Percentiles rank a stretch among this genome's conserved stretches.
Evolutionary conservation across 2,329 filamentous ascomycete species (phyloP).

Genomic region (Colletotrichum magnum): DNA sequence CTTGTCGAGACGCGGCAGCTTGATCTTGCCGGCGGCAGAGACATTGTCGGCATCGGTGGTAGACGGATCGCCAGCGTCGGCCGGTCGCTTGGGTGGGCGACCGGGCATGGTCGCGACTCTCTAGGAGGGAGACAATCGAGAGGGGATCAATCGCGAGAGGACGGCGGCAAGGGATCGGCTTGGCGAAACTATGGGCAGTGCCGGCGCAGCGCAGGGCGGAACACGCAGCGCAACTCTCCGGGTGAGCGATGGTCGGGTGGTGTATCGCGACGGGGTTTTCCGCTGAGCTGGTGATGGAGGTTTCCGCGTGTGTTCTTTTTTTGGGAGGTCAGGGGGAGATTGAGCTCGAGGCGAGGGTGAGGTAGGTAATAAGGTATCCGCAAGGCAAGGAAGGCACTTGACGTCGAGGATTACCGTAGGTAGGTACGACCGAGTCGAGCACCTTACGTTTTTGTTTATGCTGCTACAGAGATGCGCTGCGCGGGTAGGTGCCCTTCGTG

Average conservation of each 20-base stretch:
- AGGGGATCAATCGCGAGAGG: not conserved
- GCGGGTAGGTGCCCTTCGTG: no score
- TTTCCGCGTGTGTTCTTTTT: constrained; percentile 27
- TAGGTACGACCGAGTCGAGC: no score
- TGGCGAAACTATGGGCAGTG: no score
- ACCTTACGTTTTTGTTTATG: no score
- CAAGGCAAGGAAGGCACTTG: not conserved
- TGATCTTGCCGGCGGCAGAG: constrained; percentile 55
- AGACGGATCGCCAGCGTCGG: constrained; percentile 54
- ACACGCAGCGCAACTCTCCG: no score
- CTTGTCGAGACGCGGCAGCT: constrained; percentile 64
- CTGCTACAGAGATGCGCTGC: no score
- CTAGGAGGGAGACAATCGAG: not conserved
- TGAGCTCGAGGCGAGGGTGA: not conserved
- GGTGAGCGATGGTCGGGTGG: not conserved
- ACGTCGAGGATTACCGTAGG: not conserved
- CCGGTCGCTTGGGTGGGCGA: constrained; percentile 60
- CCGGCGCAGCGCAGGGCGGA: no score
- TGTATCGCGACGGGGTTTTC: constrained; percentile 38
- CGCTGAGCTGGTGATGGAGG: constrained; percentile 28
- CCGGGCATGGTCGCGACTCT: constrained; percentile 46
- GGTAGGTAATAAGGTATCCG: not conserved
- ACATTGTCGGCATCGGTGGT: constrained; percentile 40
- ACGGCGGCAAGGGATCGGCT: not conserved
- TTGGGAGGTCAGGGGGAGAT: constrained; percentile 5